phyloP scores from a whole-genome alignment of 1,139 yeast species.

The Blastobotrys illinoisensis region DNA sequence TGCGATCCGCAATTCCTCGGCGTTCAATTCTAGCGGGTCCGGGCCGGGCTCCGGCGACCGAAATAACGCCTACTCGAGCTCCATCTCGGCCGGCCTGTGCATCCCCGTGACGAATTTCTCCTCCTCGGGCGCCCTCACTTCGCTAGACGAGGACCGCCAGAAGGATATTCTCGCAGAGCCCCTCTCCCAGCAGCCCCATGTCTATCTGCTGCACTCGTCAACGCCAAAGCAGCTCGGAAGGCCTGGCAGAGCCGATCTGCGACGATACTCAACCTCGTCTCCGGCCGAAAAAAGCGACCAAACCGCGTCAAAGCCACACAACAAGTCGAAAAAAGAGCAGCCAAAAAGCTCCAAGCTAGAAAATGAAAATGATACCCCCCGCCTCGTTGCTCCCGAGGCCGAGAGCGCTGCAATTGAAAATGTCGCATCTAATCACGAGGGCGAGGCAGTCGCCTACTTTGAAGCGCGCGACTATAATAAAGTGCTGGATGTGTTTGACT shows the following conservation, averaged over 20 bases:
- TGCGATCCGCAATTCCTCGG: conserved; percentile 19
- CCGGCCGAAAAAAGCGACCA: neutral
- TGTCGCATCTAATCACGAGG: neutral
- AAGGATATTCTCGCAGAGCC: conserved; percentile 16
- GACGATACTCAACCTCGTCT: neutral
- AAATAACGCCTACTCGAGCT: neutral
- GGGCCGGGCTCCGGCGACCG: conserved; percentile 12
- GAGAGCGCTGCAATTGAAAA: neutral
- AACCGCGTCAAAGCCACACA: neutral
- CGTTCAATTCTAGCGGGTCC: conserved; percentile 10
- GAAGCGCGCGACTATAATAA: conserved; percentile 3
- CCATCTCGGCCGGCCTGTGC: conserved; percentile 3
- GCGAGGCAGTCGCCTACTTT: neutral
- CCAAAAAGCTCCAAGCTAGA: neutral
- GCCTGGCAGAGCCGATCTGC: neutral
- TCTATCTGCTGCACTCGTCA: neutral
- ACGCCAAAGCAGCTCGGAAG: neutral
- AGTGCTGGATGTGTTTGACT: conserved; percentile 12
- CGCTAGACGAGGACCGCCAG: conserved; percentile 32
- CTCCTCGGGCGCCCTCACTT: conserved; percentile 25
- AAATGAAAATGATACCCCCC: neutral
- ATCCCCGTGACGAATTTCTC: conserved; percentile 17
- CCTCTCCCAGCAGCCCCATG: neutral
- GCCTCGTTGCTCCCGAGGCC: neutral
- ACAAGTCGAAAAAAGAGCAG: neutral